Base-by-base conservation (phyloP, 1,139 yeast species). In the Protomyces arabidopsidicola region DNA sequence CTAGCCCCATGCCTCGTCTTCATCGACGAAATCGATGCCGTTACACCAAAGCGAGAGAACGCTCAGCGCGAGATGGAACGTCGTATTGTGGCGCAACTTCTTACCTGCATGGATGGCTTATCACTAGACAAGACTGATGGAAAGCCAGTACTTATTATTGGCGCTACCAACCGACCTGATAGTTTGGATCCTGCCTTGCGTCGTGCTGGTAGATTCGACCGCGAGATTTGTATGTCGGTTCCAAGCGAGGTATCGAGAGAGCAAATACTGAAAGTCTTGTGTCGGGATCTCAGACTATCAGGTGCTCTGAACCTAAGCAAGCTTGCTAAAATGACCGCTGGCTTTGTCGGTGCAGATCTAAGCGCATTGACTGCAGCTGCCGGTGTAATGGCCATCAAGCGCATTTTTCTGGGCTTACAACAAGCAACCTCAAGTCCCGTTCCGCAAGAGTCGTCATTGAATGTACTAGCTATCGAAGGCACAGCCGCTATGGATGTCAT, bases 31-130 rank as follows among this genome's bases (percentile, higher is more conserved):
- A 91, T 93, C 68, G 99, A 93, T 76, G 97, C 98, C 6, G 91
- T 93, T 61, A 95, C 99, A 0, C 99, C 99, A 0, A 93, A 93
- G 73, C 83, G 99, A 76, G 99, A 93, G 74, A 96, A 96, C 54
- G 98, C 97, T 1, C 98, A 91, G 74, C 81, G 98, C 69, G 98
- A 95, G 77, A 93, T 93, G 98, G 99, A 95, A 74, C 83, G 95
- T 70, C 81, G 99, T 74, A 93, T 93, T 45, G 98, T 93, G 1
- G 98, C 98, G 0, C 98, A 93, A 74, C 78, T 93, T 65, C 78
- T 93, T 57, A 93, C 98, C 0, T 86, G 96, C 45, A 91, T 93
- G 90, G 98, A 91, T 74, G 97, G 90, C 71, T 76, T 93, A 45
- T 82, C 96, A 0, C 77, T 93, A 67, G 96, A 87, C 50, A 90